Conservation (phyloP, 2,329 filamentous ascomycete genomes). For the Scedosporium apiospermum region DNA sequence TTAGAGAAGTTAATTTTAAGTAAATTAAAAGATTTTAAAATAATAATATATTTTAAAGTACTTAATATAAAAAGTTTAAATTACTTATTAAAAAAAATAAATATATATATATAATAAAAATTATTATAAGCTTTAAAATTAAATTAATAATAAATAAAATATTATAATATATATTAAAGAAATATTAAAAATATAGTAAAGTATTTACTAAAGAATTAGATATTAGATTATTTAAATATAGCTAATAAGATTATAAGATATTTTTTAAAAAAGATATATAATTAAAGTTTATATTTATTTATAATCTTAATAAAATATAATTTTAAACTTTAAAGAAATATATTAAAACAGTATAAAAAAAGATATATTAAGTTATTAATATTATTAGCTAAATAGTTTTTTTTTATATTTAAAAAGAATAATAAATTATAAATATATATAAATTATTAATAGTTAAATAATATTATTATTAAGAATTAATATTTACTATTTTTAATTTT, state of each 20-base stretch:
- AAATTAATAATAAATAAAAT: too few relatives aligned
- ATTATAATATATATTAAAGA: too few relatives aligned
- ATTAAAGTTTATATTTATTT: not conserved
- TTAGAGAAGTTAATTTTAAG: too few relatives aligned
- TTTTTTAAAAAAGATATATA: not conserved
- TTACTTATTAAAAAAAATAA: too few relatives aligned
- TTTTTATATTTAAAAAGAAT: too few relatives aligned
- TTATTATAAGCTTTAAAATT: too few relatives aligned
- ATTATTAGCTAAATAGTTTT: too few relatives aligned
- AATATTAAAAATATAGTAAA: not conserved
- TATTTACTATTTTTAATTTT: slow-evolving; percentile 8
- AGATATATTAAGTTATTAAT: not conserved
- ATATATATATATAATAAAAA: not conserved
- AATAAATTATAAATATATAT: too few relatives aligned
- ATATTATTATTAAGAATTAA: slow-evolving; percentile 5
- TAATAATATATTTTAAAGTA: too few relatives aligned
- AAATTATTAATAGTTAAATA: slow-evolving; percentile 7
- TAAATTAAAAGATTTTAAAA: too few relatives aligned
- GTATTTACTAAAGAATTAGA: not conserved
- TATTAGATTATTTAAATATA: not conserved
- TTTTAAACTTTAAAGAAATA: not conserved
- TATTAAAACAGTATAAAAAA: not conserved
- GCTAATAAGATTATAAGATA: not conserved
- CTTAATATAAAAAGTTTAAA: too few relatives aligned
- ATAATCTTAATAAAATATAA: not conserved